Conservation (phyloP, 176 grass and related monocot genomes). For the Musa itinerans region DNA sequence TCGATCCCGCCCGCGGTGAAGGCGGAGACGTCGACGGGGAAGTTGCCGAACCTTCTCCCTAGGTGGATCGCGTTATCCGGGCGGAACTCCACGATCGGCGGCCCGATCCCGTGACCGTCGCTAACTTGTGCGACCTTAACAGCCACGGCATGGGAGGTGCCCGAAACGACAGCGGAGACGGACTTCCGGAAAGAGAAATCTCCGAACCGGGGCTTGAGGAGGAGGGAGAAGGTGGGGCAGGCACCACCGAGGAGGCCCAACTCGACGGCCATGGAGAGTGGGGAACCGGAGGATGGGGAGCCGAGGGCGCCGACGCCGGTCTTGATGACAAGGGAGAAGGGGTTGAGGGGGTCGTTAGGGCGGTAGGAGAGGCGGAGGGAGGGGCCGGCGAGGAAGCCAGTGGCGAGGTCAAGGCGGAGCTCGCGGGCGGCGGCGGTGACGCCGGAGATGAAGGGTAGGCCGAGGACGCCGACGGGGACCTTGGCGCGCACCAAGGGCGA, state of each 20-base stretch:
- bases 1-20: slow-evolving; percentile 30
- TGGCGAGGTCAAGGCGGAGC: slow-evolving; percentile 64
- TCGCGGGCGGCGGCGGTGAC: slow-evolving; percentile 35
- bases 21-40: slow-evolving; percentile 36
- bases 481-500: slow-evolving; percentile 58
- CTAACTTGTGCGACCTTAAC: slow-evolving; percentile 24
- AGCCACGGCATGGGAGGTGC: neutral
- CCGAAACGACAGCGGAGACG: slow-evolving; percentile 11
- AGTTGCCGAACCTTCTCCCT: slow-evolving; percentile 28
- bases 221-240: slow-evolving; percentile 3
- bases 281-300: slow-evolving; percentile 30
- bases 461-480: slow-evolving; percentile 61
- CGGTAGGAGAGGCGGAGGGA: slow-evolving; percentile 56
- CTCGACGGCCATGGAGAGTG: slow-evolving; percentile 60
- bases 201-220: slow-evolving; percentile 57
- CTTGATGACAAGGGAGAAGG: slow-evolving; percentile 53
- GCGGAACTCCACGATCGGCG: neutral
- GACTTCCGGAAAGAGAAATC: slow-evolving; percentile 64
- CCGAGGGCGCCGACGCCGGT: slow-evolving; percentile 49
- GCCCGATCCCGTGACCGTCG: slow-evolving; percentile 9
- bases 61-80: neutral
- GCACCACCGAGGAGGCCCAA: slow-evolving; percentile 37
- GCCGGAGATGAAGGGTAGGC: slow-evolving; percentile 65
- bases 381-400: slow-evolving; percentile 42
- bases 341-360: slow-evolving; percentile 47